Conservation (phyloP, 2,329 filamentous ascomycete genomes). For the Neonectria punicea region DNA sequence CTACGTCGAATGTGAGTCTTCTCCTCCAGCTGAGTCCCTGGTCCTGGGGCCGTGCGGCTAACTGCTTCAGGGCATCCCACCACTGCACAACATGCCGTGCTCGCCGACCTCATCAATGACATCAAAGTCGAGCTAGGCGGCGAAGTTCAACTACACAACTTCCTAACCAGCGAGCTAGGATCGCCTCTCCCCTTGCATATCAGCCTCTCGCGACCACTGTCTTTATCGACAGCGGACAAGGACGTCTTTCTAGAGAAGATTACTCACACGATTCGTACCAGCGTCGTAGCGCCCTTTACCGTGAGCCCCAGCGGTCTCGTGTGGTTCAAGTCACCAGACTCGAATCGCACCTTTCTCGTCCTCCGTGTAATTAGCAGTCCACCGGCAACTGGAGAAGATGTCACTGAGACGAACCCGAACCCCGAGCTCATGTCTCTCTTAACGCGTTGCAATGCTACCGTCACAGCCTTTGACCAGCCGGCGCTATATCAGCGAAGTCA, state of each 20-base stretch:
- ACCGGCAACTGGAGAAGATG: not conserved
- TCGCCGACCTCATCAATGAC: conserved; percentile 56
- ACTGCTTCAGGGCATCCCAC: conserved; percentile 63
- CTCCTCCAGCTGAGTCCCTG: not conserved
- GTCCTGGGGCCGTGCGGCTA: conserved; percentile 6
- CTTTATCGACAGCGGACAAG: conserved; percentile 78
- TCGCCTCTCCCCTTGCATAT: conserved; percentile 86
- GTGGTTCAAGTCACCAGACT: conserved; percentile 65
- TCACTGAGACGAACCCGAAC: conserved; percentile 52
- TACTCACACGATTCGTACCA: conserved; percentile 49
- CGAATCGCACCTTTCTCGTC: conserved; percentile 86
- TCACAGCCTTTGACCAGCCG: conserved; percentile 77
- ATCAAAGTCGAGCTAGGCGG: conserved; percentile 48
- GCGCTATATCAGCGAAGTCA: conserved; percentile 68
- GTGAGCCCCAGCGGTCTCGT: conserved; percentile 54
- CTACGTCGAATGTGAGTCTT: conserved; percentile 87
- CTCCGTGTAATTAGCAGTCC: conserved; percentile 64
- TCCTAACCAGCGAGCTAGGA: conserved; percentile 81
- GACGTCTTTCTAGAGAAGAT: conserved; percentile 72
- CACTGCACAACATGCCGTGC: conserved; percentile 55
- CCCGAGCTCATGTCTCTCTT: conserved; percentile 72
- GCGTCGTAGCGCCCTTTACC: conserved; percentile 47
- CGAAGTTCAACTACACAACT: conserved; percentile 66
- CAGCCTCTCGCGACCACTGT: conserved; percentile 85
- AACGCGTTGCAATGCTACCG: conserved; percentile 74